Percentiles rank a stretch among this genome's conserved stretches.
phyloP scores from a whole-genome alignment of 495 filamentous ascomycete species.

The Paragyromitra xinjiangensis region DNA sequence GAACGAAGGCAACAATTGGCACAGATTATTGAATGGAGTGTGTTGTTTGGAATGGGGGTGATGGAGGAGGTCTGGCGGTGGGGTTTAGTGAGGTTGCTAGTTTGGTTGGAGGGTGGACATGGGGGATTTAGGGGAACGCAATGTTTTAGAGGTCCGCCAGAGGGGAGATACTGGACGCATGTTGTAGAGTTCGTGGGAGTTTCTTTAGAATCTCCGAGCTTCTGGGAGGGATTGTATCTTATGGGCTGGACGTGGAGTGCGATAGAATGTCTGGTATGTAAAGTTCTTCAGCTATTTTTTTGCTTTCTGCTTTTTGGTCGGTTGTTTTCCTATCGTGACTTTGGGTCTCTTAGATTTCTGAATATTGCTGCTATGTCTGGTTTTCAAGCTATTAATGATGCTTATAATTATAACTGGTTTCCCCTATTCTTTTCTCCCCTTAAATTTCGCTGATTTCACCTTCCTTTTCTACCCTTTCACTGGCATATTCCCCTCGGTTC shows the following conservation, averaged over 20 bases:
- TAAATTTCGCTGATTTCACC: neutral
- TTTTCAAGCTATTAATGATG: neutral
- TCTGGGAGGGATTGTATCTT: conserved; percentile 56
- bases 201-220: conserved; percentile 23
- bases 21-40: conserved; percentile 47
- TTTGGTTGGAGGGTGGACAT: conserved; percentile 47
- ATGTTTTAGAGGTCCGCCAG: neutral
- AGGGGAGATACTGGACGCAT: conserved; percentile 23
- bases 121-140: conserved; percentile 50
- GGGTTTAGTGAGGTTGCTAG: conserved; percentile 55
- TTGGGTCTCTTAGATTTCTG: conserved; percentile 14
- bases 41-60: conserved; percentile 54
- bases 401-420: neutral
- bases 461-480: neutral
- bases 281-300: neutral
- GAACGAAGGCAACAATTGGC: conserved; percentile 51
- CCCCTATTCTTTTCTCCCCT: neutral
- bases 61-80: conserved; percentile 56
- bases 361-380: neutral
- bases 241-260: conserved; percentile 57
- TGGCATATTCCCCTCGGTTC: neutral
- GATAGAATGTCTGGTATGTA: conserved; percentile 56
- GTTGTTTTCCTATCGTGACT: neutral
- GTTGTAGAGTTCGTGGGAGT: neutral
- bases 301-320: neutral